Evolutionary conservation across 2,329 filamentous ascomycete species (phyloP), one percentile per base, ranked within the genome.

Genomic region (Aspergillus tanneri): DNA sequence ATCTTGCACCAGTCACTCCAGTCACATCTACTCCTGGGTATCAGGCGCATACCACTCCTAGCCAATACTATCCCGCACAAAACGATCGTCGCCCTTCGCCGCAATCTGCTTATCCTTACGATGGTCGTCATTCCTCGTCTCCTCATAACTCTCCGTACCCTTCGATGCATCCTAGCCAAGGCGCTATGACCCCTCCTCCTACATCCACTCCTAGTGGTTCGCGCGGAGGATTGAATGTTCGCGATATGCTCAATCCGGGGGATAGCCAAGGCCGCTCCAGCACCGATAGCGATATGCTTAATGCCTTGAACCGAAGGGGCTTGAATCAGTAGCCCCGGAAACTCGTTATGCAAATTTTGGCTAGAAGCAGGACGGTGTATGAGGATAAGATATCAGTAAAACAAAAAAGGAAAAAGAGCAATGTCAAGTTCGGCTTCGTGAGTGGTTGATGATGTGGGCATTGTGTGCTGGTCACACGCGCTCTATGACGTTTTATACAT

Each of bases 271-370:
- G 68, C 21, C 71, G 75, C 23, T 72, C 69, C 32, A 74, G 69
- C 49, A 73, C 71, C 22, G 75, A 77, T 58, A 77, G 72, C 51
- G 72, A 75, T 47, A 77, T 77, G 75, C 67, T 77, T 30, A 77
- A 73, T 56, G 70, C 71, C 24, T 57, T 75, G 41, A 72, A 74
- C 49, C 70, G 72, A 42, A 66, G 69, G 39, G 71, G 69, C 5
- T 57, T 68, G 36, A 59, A 61, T 36, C 58, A 67, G 56, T 64
- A 64, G 53, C 9, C 12, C 22, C 9, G n/a, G 14, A 24, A 12
- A 34, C 14, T 3, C 12, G 16, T 12, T 39, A 41, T 42, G 43
- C 38, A 14, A 38, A 23, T 2, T 23, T 47, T 35, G 32, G 19
- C 18, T 40, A 5, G 3, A 19, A 10, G 7, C 4, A 4, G 39